Base-by-base conservation (phyloP, 768 basidiomycete genomes). In the Lactarius psammicola region DNA sequence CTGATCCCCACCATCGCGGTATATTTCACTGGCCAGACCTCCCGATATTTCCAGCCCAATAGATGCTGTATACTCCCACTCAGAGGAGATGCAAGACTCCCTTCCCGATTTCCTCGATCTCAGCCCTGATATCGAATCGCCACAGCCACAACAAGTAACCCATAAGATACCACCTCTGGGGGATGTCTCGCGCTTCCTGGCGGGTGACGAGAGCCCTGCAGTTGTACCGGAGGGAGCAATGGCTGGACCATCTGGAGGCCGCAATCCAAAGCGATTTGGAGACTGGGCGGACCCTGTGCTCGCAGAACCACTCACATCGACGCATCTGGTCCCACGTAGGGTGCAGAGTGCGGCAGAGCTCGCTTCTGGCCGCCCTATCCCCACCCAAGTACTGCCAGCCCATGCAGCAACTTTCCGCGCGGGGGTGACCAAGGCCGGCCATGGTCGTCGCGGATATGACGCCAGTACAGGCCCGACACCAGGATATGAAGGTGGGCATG, bases 61-160 rank as follows among this genome's bases (percentile, higher is more conserved):
- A 23, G 8, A 4, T 17, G 30, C 67, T 11, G 44, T n/a, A 28
- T 15, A 60, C 18, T 38, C 58, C 6, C 11, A 46, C 26, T 10
- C 40, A 8, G 68, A 60, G 34, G 67, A 65, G 38, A 42, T 64
- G 51, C 66, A 56, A 10, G 68, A 65, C 3, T 38, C 55, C 42
- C 64, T 70, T 20, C 64, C 67, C 40, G 62, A 70, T 54, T 68
- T 70, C 31, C 67, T 70, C 59, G 69, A 70, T 51, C 64, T 69
- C 31, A 26, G 57, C 26, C 1, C 59, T 17, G 67, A 64, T n/a
- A 3, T 36, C 26, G 61, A 68, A 20, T 17, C 31, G 7, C 58
- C 57, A 17, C 44, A 30, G 10, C 58, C 57, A n/a, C 44, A 23
- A 26, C 42, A 34, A n/a, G 13, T 34, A 11, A 15, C 46, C 23